These are phyloP conservation scores for Wickerhamomyces queroliae DNA, from an alignment of 805 yeast genomes.

Conservation along the genomic window DNA sequence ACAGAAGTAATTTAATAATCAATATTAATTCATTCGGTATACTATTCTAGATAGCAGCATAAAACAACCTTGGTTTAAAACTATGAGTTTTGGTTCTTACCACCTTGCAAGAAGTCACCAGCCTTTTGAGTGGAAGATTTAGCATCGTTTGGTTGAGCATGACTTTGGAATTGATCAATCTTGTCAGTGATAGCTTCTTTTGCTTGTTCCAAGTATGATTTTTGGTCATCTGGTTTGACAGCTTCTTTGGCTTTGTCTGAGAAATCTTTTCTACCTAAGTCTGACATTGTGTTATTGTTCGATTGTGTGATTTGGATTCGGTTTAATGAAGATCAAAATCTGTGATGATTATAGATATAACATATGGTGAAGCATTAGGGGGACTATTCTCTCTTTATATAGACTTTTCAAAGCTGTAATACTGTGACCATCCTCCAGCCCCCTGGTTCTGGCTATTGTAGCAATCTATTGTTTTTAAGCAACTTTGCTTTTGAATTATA, in stretches of 20 bases:
- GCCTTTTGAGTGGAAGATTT: slow-evolving; percentile 68
- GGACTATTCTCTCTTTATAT: not conserved
- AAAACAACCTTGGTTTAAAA: no score
- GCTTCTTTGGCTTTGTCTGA: slow-evolving; percentile 63
- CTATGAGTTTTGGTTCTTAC: slow-evolving; percentile 15
- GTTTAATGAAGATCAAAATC: not conserved
- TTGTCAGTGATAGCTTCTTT: slow-evolving; percentile 65
- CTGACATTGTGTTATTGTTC: slow-evolving; percentile 28
- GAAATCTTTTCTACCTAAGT: slow-evolving; percentile 71
- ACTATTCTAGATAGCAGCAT: no score
- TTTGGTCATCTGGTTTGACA: slow-evolving; percentile 66
- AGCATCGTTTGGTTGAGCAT: slow-evolving; percentile 55
- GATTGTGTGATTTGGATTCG: not conserved
- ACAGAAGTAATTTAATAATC: no score
- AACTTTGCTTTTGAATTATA: not conserved
- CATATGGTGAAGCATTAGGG: not conserved
- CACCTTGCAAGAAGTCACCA: slow-evolving; percentile 53
- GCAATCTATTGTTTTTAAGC: not conserved
- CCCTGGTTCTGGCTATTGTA: no score
- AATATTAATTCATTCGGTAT: no score
- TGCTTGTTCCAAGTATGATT: slow-evolving; percentile 56
- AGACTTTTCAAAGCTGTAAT: not conserved
- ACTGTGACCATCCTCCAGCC: no score
- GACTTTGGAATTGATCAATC: slow-evolving; percentile 58
- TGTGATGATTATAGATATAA: not conserved